Conservation (phyloP, 164 flowering plant genomes). For the Paratinospora sagittata region DNA sequence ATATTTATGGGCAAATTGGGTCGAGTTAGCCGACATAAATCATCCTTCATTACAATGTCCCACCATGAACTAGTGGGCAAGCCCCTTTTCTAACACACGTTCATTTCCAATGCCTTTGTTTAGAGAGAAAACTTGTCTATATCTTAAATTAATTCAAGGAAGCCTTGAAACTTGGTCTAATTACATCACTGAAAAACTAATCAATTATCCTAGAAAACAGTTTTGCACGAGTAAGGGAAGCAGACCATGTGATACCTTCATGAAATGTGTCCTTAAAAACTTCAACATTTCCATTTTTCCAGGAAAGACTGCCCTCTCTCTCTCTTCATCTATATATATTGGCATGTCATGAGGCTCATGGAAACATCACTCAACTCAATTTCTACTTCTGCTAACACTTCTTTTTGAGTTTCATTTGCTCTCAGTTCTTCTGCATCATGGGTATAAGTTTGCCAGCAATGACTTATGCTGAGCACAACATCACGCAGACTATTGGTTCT, state of each 20-base stretch:
- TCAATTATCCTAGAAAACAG: not conserved
- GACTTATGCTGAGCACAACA: conserved; percentile 7
- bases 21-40: not conserved
- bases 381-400: not conserved
- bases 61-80: not conserved
- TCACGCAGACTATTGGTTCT: not conserved
- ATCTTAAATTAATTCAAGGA: not conserved
- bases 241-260: not conserved
- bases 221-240: not conserved
- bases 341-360: not conserved
- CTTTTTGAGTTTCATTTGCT: not conserved
- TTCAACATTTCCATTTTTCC: not conserved
- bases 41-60: not conserved
- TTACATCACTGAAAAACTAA: not conserved
- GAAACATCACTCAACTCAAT: not conserved
- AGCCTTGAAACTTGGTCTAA: not conserved
- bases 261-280: not conserved
- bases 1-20: not conserved
- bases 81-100: not conserved
- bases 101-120: not conserved
- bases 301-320: not conserved
- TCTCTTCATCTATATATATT: not conserved
- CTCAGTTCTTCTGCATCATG: not conserved
- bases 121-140: not conserved
- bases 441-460: conserved; percentile 7